phyloP scores from a whole-genome alignment of 2,329 filamentous ascomycete species.

The Botrytis hyacinthi region DNA sequence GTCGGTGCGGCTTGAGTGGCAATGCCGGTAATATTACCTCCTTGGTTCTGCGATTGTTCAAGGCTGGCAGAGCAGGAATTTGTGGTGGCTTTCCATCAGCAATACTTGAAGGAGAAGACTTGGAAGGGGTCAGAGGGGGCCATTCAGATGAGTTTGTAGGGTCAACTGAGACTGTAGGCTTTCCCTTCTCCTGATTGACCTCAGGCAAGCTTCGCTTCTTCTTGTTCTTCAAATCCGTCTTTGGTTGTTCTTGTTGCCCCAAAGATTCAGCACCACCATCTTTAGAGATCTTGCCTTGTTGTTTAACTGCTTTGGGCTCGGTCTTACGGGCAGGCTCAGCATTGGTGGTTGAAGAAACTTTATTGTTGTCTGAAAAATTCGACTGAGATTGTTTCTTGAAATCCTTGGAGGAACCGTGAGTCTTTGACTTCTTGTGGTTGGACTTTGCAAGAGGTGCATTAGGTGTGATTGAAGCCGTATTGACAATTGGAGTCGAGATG shows the following conservation, averaged over 20 bases:
- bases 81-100: constrained; percentile 28
- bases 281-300: background rate
- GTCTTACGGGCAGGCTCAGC: constrained; percentile 23
- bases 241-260: background rate
- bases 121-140: constrained; percentile 28
- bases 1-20: constrained; percentile 1
- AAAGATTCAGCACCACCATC: background rate
- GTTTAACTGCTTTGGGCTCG: constrained; percentile 20
- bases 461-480: background rate
- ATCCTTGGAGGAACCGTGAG: background rate
- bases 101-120: constrained; percentile 25
- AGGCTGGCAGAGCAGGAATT: constrained; percentile 16
- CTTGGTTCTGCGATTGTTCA: background rate
- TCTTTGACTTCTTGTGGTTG: background rate
- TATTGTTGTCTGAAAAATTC: constrained; percentile 19
- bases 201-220: constrained; percentile 6
- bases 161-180: background rate
- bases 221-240: constrained; percentile 6
- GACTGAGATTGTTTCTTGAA: constrained; percentile 12
- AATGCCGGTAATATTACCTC: constrained; percentile 10
- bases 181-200: background rate
- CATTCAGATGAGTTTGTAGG: constrained; percentile 26
- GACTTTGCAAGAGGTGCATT: background rate
- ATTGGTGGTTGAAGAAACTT: constrained; percentile 10
- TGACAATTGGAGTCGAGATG: background rate